These are phyloP conservation scores for rapeseed (Brassica napus) DNA, from an alignment of 345 rosid species.

Conservation along the genomic window Da-Ae NC_063442.1:38862501-38863000, in stretches of 20 bases:
- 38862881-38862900: conserved; percentile 51
- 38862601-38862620: not conserved
- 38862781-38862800: not conserved
- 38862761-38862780: conserved; percentile 36
- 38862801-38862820: not conserved
- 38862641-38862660: conserved; percentile 77
- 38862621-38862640: not conserved
- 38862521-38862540: conserved; percentile 94
- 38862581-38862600: not conserved
- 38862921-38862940: conserved; percentile 58
- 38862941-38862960: conserved; percentile 21
- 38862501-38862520: conserved; percentile 88
- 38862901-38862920: conserved; percentile 61
- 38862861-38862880: conserved; percentile 49
- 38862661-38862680: conserved; percentile 66
- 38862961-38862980: not conserved
- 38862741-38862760: conserved; percentile 89
- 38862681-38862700: conserved; percentile 53
- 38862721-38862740: conserved; percentile 78
- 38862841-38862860: conserved; percentile 63
- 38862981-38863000: not conserved
- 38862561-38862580: conserved; percentile 58
- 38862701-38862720: conserved; percentile 60
- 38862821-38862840: conserved; percentile 59
- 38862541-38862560: conserved; percentile 89